Evolutionary conservation across 2,329 filamentous ascomycete genomes (phyloP).

Genomic region (Microdochium nivale): DNA sequence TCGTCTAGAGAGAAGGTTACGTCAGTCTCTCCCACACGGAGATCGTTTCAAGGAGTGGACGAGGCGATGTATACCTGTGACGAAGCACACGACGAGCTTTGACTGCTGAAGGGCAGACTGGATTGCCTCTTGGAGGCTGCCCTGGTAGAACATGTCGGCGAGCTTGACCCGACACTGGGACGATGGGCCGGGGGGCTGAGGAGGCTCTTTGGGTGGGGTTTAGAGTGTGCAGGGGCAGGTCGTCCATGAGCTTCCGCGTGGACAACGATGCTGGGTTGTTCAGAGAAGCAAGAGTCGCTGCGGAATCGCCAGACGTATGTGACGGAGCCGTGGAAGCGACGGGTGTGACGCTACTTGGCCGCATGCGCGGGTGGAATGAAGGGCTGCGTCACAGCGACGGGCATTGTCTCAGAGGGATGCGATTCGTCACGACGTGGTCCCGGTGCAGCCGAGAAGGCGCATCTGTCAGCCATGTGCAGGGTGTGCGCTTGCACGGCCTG

Average conservation of each 20-base stretch:
- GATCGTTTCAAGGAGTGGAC: too few species aligned
- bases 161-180: not conserved
- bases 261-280: too few species aligned
- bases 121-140: constrained; percentile 75
- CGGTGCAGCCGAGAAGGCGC: not conserved
- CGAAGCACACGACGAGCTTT: constrained; percentile 79
- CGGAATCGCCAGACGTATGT: too few species aligned
- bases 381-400: not conserved
- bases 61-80: constrained; percentile 50
- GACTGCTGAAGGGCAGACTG: constrained; percentile 62
- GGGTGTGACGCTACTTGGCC: not conserved
- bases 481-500: not conserved
- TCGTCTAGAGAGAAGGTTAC: too few species aligned
- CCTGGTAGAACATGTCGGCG: constrained; percentile 67
- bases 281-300: too few species aligned
- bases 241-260: too few species aligned
- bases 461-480: not conserved
- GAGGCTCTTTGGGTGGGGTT: not conserved
- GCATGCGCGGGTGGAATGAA: not conserved
- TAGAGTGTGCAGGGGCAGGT: not conserved
- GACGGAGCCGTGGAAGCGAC: too few species aligned
- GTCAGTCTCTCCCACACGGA: too few species aligned
- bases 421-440: not conserved
- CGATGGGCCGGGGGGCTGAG: not conserved
- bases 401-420: not conserved